phyloP scores from a whole-genome alignment of 495 filamentous ascomycete genomes.

The Penicillium dipodomyicola region DNA sequence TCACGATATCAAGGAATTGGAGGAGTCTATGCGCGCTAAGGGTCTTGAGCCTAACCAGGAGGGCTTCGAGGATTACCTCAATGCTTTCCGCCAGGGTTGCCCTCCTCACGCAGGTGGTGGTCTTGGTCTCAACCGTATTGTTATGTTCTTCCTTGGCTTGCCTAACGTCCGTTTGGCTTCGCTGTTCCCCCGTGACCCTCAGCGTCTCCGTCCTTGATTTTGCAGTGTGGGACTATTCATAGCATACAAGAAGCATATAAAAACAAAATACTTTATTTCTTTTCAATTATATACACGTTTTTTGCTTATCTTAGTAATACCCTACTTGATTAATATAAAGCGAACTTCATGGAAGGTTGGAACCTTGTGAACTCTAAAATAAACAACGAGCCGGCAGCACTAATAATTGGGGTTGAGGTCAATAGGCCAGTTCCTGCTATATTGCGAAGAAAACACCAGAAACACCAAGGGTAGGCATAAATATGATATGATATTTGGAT shows the following conservation, averaged over 20 bases:
- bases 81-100: slow-evolving; percentile 75
- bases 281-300: not conserved
- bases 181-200: slow-evolving; percentile 82
- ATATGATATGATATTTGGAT: slow-evolving; percentile 13
- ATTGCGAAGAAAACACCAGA: not conserved
- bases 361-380: not conserved
- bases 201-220: slow-evolving; percentile 67
- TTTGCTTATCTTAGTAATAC: not conserved
- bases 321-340: not conserved
- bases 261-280: slow-evolving; percentile 14
- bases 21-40: slow-evolving; percentile 65
- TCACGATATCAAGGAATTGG: slow-evolving; percentile 66
- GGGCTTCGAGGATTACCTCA: slow-evolving; percentile 81
- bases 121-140: slow-evolving; percentile 82
- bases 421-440: not conserved
- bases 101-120: slow-evolving; percentile 84
- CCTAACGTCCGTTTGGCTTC: slow-evolving; percentile 77
- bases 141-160: slow-evolving; percentile 82
- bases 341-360: not conserved
- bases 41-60: slow-evolving; percentile 69
- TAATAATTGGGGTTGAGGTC: not conserved
- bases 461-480: not conserved
- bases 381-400: not conserved
- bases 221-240: not conserved
- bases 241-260: slow-evolving; percentile 4